Base-by-base conservation (phyloP, 441 rosid genomes). In the Brassica balearica region DNA sequence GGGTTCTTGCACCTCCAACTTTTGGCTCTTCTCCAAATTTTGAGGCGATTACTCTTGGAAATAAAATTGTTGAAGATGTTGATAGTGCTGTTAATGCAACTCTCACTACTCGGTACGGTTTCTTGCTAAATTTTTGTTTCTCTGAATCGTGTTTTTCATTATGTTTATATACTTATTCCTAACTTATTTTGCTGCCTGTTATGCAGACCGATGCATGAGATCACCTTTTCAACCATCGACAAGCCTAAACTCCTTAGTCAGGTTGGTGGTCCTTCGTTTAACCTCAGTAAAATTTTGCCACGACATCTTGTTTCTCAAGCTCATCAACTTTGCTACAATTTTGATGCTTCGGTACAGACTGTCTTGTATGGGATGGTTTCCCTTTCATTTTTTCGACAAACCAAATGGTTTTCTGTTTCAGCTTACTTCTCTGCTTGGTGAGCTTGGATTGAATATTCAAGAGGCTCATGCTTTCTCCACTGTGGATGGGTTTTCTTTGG, bases 381-480 rank as follows among this genome's bases (percentile, higher is more conserved):
- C 19, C 61, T 17, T 17, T 23, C 23, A 17, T 17, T 55, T 1
- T 20, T 6, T 19, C 66, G 66, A 66, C 19, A 17, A 17, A 17
- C 19, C 19, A 53, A 53, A 53, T 55, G 11, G 15, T 76, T 62
- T 25, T 62, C 27, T 76, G 83, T 81, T 84, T 71, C 92, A 91
- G 98, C 84, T 91, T 76, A 88, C 96, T 70, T 85, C 92, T 59
- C 80, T 94, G 71, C 92, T 94, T 71, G 91, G 92, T 59, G 98
- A 91, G 82, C 84, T 94, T 85, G 97, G 94, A 51, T 81, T 94
- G 81, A 88, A 88, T 77, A 94, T 94, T 77, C 95, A 92, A 85
- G 98, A 94, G 80, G 97, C 98, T 72, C 98, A 91, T 86, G 98
- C 93, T 12, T 92, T 92, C 82, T 91, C 95, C 29, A 92, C 93